A percentile compares a stretch with the other conserved stretches of the same genome.
phyloP scores from a whole-genome alignment of 169 alveolate species.

The Prorocentrum cordatum region DNA sequence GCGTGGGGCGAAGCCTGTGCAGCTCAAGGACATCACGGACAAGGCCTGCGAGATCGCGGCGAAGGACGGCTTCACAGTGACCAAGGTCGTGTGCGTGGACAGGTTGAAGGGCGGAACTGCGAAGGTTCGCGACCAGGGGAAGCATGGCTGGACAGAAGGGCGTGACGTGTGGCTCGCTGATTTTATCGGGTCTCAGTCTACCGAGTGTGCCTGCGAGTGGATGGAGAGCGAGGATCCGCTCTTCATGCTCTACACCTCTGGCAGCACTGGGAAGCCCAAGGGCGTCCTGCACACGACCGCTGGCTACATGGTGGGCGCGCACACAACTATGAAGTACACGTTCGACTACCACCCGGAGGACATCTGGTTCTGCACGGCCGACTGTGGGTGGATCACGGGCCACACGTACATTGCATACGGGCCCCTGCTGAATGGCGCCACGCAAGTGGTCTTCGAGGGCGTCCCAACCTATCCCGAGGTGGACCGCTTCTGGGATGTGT shows the following conservation, averaged over 20 bases:
- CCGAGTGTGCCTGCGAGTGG: conserved; percentile 86
- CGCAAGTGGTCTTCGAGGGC: conserved; percentile 87
- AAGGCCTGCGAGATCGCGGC: conserved; percentile 72
- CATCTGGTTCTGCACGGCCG: conserved; percentile 91
- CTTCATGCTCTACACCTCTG: conserved; percentile 91
- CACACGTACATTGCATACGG: conserved; percentile 93
- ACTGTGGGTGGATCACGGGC: conserved; percentile 98
- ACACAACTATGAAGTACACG: conserved; percentile 79
- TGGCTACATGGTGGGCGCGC: conserved; percentile 87
- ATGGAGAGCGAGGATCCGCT: conserved; percentile 92
- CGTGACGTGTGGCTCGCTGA: conserved; percentile 82
- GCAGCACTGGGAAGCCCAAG: conserved; percentile 95
- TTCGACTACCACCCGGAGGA: conserved; percentile 77
- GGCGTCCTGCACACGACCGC: conserved; percentile 91
- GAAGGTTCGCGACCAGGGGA: background rate
- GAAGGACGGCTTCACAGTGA: conserved; percentile 12
- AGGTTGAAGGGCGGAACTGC: background rate
- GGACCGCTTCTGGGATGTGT: conserved; percentile 81
- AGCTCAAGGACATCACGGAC: conserved; percentile 81
- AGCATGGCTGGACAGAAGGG: background rate
- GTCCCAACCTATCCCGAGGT: conserved; percentile 92
- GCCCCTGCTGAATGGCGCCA: conserved; percentile 88
- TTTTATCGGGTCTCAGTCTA: conserved; percentile 80
- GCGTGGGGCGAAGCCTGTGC: conserved; percentile 84
- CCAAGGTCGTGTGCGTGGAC: conserved; percentile 20